Base-by-base conservation (phyloP, 306 rosid species). In the Aeschynomene evenia region DNA sequence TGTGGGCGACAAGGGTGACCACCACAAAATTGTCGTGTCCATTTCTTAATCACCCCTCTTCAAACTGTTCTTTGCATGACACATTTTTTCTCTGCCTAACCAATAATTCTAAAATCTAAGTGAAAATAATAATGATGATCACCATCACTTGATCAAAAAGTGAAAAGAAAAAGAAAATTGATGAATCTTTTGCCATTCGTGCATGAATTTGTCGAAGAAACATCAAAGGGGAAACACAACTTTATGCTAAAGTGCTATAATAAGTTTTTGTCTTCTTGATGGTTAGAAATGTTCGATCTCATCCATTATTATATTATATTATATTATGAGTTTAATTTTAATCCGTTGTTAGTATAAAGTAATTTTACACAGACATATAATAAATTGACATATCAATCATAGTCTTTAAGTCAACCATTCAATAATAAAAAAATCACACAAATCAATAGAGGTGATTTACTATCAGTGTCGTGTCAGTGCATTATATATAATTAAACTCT, bases 1-100 rank as follows among this genome's bases (percentile, higher is more conserved):
- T 53, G 74, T 65, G 82, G 81, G 83, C 68, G 89, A 79, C 96
- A 83, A 59, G 76, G 76, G 73, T 79, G 92, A 77, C 87, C 89
- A 81, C 83, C 86, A 73, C 77, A 72, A 20, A 74, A 60, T 57
- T 28, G 80, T 76, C n/a, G 53, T 79, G 89, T 84, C 89, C 67
- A 74, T 79, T 68, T 80, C 74, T 43, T n/a, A n/a, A n/a, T n/a
- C 71, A 70, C 31, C 28, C 61, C 62, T 80, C 81, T 57, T 33
- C 11, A 53, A 33, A 29, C 39, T 66, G 18, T 50, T 61, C 24
- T 29, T 20, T 36, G 40, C 39, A 56, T 7, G 0, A 50, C 61
- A 28, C 31, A 3, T 28, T 53, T 66, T 57, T 49, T 71, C 74
- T 66, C 12, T 72, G 66, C 80, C 81, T 70, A 56, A 67, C 81